These are phyloP conservation scores for Nothophaeocryptopus gaeumannii DNA, from an alignment of 2,329 filamentous ascomycete genomes.

Conservation along the genomic window DNA sequence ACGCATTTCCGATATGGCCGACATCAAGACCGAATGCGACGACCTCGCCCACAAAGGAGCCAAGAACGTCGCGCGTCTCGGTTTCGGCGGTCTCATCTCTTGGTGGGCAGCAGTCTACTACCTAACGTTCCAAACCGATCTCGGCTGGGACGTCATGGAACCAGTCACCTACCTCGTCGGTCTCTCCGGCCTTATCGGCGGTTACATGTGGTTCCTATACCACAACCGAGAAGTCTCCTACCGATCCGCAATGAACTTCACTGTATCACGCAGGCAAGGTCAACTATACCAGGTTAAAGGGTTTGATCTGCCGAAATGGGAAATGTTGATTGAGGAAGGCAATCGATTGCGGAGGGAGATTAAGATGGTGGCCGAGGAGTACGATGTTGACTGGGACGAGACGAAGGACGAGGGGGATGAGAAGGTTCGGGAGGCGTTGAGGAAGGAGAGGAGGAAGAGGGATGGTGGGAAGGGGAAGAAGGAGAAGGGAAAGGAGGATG, in stretches of 20 bases:
- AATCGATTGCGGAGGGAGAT: conserved; percentile 77
- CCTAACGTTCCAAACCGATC: conserved; percentile 65
- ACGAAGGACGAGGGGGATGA: conserved; percentile 32
- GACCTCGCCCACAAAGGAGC: conserved; percentile 71
- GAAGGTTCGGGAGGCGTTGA: conserved; percentile 31
- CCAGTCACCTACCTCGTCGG: conserved; percentile 86
- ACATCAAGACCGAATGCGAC: conserved; percentile 80
- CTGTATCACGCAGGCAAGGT: conserved; percentile 73
- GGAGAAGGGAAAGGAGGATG: conserved; percentile 48
- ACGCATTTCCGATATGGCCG: conserved; percentile 66
- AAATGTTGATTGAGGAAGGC: conserved; percentile 72
- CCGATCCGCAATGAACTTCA: conserved; percentile 80
- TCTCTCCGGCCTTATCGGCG: conserved; percentile 80
- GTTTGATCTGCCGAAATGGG: conserved; percentile 76
- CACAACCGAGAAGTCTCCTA: conserved; percentile 85
- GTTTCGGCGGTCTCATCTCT: conserved; percentile 67
- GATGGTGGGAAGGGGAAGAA: conserved; percentile 21
- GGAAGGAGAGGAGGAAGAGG: conserved; percentile 56
- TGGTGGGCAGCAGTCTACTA: conserved; percentile 84
- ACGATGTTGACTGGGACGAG: conserved; percentile 73
- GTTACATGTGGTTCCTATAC: conserved; percentile 91
- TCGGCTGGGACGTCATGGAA: conserved; percentile 89
- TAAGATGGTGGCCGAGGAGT: conserved; percentile 75
- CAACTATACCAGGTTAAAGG: conserved; percentile 72
- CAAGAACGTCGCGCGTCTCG: conserved; percentile 74